Percentiles rank a stretch among this genome's conserved stretches.
phyloP scores from a whole-genome alignment of 2,329 filamentous ascomycete genomes.

The Pseudocercospora crystallina region DNA sequence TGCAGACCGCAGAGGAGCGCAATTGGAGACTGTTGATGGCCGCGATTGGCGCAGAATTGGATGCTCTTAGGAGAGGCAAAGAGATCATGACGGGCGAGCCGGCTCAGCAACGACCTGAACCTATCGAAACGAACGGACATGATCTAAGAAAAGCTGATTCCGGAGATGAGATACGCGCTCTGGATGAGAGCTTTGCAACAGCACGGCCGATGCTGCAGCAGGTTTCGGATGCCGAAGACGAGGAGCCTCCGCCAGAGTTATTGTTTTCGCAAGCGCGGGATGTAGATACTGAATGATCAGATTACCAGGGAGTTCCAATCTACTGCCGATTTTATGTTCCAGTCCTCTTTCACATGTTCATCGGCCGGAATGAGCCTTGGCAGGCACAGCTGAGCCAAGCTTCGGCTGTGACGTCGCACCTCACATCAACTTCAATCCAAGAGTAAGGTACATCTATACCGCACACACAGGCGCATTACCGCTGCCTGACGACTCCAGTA shows the following conservation, averaged over 20 bases:
- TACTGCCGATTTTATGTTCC: too few relatives aligned
- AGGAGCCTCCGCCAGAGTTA: constrained; percentile 50
- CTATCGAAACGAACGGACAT: constrained; percentile 11
- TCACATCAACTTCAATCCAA: too few relatives aligned
- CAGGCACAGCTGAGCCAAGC: too few relatives aligned
- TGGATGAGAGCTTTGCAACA: constrained; percentile 36
- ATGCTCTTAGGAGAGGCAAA: constrained; percentile 63
- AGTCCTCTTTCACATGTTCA: too few relatives aligned
- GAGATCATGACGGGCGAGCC: constrained; percentile 49
- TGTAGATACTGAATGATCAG: constrained; percentile 18
- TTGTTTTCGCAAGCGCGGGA: constrained; percentile 49
- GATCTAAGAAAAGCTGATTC: constrained; percentile 13
- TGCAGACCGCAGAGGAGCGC: constrained; percentile 58
- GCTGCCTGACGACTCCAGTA: too few relatives aligned
- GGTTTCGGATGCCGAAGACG: constrained; percentile 35
- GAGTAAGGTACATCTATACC: too few relatives aligned
- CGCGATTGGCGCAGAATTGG: constrained; percentile 71
- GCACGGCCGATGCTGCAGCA: constrained; percentile 23
- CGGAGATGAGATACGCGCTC: constrained; percentile 30
- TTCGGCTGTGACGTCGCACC: too few relatives aligned
- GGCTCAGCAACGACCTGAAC: neutral
- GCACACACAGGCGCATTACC: too few relatives aligned
- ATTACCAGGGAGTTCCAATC: too few relatives aligned
- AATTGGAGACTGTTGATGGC: constrained; percentile 75
- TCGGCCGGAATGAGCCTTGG: too few relatives aligned